phyloP scores from a whole-genome alignment of 768 basidiomycete genomes.

The Amanita muscaria region DNA sequence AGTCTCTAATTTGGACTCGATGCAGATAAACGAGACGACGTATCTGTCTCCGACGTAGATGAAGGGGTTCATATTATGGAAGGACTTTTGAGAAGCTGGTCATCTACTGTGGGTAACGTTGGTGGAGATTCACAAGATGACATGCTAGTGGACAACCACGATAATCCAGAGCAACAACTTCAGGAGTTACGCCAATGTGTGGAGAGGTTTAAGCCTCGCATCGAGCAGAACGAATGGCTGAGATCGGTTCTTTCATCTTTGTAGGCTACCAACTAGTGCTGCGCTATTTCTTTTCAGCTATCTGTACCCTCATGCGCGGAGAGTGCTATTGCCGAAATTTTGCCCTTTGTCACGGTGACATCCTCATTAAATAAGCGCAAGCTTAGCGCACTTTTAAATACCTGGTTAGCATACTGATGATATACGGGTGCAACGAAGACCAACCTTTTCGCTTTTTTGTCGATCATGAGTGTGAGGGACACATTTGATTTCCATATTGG shows the following conservation, averaged over 20 bases:
- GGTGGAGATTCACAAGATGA: slow-evolving; percentile 44
- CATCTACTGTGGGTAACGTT: slow-evolving; percentile 27
- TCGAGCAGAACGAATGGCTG: slow-evolving; percentile 78
- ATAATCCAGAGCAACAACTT: slow-evolving; percentile 34
- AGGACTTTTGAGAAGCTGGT: slow-evolving; percentile 64
- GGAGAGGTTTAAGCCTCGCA: slow-evolving; percentile 52
- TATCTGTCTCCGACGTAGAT: slow-evolving; percentile 52
- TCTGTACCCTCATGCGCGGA: background rate
- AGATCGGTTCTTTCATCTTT: slow-evolving; percentile 43
- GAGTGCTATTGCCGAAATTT: background rate
- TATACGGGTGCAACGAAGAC: slow-evolving; percentile 10
- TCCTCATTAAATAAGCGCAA: slow-evolving; percentile 79
- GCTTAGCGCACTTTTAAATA: slow-evolving; percentile 62
- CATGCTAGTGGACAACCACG: slow-evolving; percentile 31
- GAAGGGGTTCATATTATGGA: slow-evolving; percentile 79
- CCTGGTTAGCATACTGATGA: slow-evolving; percentile 1
- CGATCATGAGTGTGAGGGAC: slow-evolving; percentile 86
- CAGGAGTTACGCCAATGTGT: slow-evolving; percentile 52
- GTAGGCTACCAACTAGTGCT: too few species aligned
- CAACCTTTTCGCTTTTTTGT: slow-evolving; percentile 94
- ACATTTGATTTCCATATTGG: slow-evolving; percentile 93
- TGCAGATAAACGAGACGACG: slow-evolving; percentile 12
- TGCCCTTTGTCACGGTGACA: slow-evolving; percentile 39
- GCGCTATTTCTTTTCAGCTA: background rate
- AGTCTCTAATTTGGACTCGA: background rate